Percentiles rank a stretch among this genome's conserved stretches.
phyloP scores from a whole-genome alignment of 1,284 basidiomycete species.

The Athelia psychrophila region DNA sequence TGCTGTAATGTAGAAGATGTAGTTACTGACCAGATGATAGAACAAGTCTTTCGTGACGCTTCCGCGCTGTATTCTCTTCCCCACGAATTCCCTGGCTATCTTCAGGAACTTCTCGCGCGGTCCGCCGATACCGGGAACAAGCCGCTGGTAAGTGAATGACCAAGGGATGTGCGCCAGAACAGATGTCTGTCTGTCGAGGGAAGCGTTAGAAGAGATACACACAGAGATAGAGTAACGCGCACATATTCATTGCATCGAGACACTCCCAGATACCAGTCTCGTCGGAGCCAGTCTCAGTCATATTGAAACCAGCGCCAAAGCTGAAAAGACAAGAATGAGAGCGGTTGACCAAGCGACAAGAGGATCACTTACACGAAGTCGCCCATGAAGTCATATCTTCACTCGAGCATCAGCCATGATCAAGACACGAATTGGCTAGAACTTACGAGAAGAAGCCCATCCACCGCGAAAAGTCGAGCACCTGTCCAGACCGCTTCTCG shows the following conservation, averaged over 20 bases:
- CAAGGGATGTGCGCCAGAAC: slow-evolving; percentile 1
- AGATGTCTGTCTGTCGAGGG: neutral
- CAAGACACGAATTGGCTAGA: slow-evolving; percentile 4
- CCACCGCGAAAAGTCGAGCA: slow-evolving; percentile 30
- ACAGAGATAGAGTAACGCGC: neutral
- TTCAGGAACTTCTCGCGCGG: slow-evolving; percentile 3
- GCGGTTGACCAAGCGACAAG: neutral
- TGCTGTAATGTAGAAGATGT: neutral
- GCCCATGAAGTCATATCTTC: slow-evolving; percentile 46
- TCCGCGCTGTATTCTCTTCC: slow-evolving; percentile 2
- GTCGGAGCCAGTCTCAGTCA: neutral
- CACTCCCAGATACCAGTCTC: neutral
- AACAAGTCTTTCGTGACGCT: slow-evolving; percentile 22
- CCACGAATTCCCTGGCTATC: slow-evolving; percentile 10
- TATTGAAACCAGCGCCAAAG: neutral
- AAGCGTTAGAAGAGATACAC: neutral
- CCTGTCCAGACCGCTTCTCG: slow-evolving; percentile 16
- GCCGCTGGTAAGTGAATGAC: neutral
- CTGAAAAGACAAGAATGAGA: slow-evolving; percentile 3
- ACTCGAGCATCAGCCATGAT: slow-evolving; percentile 3
- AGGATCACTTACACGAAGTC: slow-evolving; percentile 39
- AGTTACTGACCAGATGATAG: slow-evolving; percentile 23
- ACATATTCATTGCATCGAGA: neutral
- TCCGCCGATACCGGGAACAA: slow-evolving; percentile 3
- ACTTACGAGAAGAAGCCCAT: slow-evolving; percentile 42